These are phyloP conservation scores for Choanephora cucurbitarum DNA, from an alignment of 371 early-diverging fungal genomes.

Conservation along the genomic window DNA sequence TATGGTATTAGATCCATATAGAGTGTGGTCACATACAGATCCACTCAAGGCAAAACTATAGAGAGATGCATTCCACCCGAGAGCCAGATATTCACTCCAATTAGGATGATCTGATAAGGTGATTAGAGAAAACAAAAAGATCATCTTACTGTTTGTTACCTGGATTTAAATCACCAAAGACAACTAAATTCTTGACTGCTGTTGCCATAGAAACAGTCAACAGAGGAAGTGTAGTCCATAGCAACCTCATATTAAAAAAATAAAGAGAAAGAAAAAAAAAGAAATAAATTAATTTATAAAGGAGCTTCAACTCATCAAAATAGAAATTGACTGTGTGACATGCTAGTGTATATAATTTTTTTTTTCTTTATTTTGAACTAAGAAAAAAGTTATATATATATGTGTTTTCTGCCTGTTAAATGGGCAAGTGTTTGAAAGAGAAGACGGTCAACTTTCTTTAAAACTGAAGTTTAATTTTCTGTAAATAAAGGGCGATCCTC, in stretches of 20 bases:
- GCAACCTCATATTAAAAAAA: background rate
- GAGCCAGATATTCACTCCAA: constrained; percentile 50
- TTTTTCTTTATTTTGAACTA: too few species aligned
- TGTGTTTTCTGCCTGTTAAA: too few species aligned
- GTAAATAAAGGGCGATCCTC: background rate
- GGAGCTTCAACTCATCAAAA: too few species aligned
- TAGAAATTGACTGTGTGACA: too few species aligned
- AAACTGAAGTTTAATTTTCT: too few species aligned
- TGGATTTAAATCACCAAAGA: constrained; percentile 55
- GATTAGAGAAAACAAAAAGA: too few species aligned
- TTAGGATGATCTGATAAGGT: constrained; percentile 47
- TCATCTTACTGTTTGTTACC: constrained; percentile 25
- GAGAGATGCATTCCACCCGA: constrained; percentile 44
- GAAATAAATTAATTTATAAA: background rate
- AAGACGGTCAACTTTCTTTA: too few species aligned
- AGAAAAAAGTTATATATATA: too few species aligned
- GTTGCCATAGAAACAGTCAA: constrained; percentile 7
- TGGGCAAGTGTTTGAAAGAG: too few species aligned
- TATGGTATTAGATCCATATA: constrained; percentile 13
- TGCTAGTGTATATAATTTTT: too few species aligned
- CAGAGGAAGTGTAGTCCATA: background rate
- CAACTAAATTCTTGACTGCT: constrained; percentile 36
- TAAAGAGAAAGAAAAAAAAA: constrained; percentile 5
- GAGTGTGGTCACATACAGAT: constrained; percentile 39
- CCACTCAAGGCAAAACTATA: constrained; percentile 48